Percentiles rank a stretch among this genome's conserved stretches.
These are phyloP conservation scores for Pythium diclinum DNA, from an alignment of 352 stramenopile genomes.

Conservation along the genomic window DNA sequence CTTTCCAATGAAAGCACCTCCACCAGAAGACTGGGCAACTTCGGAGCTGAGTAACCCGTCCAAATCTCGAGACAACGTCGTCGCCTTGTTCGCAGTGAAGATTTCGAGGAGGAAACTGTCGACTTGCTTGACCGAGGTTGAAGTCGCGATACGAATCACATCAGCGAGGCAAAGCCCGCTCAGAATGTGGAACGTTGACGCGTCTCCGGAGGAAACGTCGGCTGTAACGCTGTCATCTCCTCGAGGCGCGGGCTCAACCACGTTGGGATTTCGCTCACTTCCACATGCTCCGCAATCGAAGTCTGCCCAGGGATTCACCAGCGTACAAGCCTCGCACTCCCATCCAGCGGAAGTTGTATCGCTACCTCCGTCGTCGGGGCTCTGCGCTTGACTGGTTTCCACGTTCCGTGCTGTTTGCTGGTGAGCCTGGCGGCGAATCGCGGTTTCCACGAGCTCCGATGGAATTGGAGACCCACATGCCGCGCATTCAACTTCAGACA, in stretches of 20 bases:
- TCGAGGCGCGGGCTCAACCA: conserved; percentile 27
- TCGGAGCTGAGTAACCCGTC: not conserved
- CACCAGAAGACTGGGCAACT: not conserved
- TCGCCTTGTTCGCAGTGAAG: conserved; percentile 2
- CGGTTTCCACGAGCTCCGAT: conserved; percentile 35
- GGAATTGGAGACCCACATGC: conserved; percentile 64
- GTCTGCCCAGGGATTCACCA: conserved; percentile 58
- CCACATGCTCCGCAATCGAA: conserved; percentile 50
- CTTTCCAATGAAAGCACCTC: not conserved
- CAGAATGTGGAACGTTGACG: conserved; percentile 8
- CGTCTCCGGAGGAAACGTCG: not conserved
- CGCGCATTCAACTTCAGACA: conserved; percentile 55
- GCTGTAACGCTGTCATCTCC: conserved; percentile 3
- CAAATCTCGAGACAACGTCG: not conserved
- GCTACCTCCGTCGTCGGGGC: not conserved
- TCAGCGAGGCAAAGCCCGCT: conserved; percentile 8
- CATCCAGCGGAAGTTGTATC: conserved; percentile 31
- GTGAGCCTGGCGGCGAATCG: conserved; percentile 10
- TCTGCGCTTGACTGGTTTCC: not conserved
- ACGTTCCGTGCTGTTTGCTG: conserved; percentile 9
- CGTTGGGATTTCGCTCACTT: conserved; percentile 45
- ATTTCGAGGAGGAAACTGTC: conserved; percentile 11
- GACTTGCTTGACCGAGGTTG: conserved; percentile 14
- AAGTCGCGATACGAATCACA: conserved; percentile 6
- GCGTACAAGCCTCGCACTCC: conserved; percentile 61